Percentiles rank a stretch among this genome's conserved stretches.
Evolutionary conservation across 2,329 filamentous ascomycete species (phyloP).

Genomic region (Colletotrichum ledebouriae): DNA sequence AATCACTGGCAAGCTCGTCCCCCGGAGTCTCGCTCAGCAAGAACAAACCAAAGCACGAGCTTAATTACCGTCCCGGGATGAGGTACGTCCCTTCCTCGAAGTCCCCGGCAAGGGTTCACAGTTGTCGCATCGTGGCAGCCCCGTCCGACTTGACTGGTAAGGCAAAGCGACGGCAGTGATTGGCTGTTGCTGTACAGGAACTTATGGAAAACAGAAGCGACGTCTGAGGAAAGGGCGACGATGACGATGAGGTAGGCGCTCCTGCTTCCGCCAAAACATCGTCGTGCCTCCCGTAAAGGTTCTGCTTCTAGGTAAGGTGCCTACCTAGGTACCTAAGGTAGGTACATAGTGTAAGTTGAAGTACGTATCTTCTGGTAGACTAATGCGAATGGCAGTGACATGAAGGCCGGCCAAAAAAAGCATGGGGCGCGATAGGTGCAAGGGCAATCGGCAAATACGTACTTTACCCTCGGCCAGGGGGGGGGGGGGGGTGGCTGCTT

Average conservation of each 20-base stretch:
- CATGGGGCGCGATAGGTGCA: constrained; percentile 38
- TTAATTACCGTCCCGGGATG: constrained; percentile 16
- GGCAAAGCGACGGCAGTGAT: constrained; percentile 2
- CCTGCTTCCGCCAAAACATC: background rate
- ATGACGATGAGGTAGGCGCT: background rate
- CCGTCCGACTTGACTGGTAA: background rate
- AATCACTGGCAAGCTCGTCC: constrained; percentile 8
- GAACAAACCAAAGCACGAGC: constrained; percentile 22
- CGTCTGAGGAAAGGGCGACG: background rate
- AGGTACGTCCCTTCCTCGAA: constrained; percentile 2
- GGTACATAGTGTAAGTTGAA: background rate
- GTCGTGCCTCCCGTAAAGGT: background rate
- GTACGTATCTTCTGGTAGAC: constrained; percentile 35
- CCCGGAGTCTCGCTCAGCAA: constrained; percentile 16
- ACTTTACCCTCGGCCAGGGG: background rate
- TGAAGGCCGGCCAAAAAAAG: constrained; percentile 22
- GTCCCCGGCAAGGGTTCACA: background rate
- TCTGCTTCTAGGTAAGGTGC: background rate
- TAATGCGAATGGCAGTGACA: constrained; percentile 42
- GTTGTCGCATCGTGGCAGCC: constrained; percentile 2
- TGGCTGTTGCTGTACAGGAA: background rate
- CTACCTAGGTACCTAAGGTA: background rate
- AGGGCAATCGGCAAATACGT: constrained; percentile 31
- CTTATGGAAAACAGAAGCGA: background rate
- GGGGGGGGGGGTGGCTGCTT: background rate